phyloP scores from a whole-genome alignment of 2,329 filamentous ascomycete genomes.

The Orbilia brochopaga region DNA sequence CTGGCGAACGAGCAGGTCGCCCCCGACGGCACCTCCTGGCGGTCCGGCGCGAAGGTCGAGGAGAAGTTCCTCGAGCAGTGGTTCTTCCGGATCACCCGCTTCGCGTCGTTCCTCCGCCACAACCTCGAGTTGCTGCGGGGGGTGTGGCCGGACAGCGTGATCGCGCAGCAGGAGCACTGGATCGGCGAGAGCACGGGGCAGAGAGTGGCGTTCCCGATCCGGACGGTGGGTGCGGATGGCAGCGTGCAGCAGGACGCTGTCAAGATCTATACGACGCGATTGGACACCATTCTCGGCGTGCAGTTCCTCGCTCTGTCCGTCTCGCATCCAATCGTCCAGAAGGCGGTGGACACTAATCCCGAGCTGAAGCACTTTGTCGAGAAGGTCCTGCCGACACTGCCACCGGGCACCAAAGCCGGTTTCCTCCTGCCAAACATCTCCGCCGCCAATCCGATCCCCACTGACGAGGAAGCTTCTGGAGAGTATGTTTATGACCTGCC shows the following conservation, averaged over 20 bases:
- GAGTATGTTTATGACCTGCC: slow-evolving; percentile 65
- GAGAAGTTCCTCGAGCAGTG: slow-evolving; percentile 81
- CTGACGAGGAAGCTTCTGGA: slow-evolving; percentile 6
- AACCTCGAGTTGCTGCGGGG: slow-evolving; percentile 72
- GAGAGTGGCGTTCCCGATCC: slow-evolving; percentile 70
- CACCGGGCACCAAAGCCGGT: slow-evolving; percentile 63
- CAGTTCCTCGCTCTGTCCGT: slow-evolving; percentile 82
- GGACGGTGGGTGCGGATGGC: slow-evolving; percentile 54
- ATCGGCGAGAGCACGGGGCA: slow-evolving; percentile 78
- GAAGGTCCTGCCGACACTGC: slow-evolving; percentile 62
- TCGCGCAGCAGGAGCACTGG: slow-evolving; percentile 87
- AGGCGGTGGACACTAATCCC: slow-evolving; percentile 66
- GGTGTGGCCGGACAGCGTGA: slow-evolving; percentile 80
- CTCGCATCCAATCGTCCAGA: slow-evolving; percentile 71
- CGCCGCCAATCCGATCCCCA: slow-evolving; percentile 40
- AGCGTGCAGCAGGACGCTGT: slow-evolving; percentile 61
- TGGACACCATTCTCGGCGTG: slow-evolving; percentile 84
- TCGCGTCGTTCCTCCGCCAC: slow-evolving; percentile 72
- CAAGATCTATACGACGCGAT: slow-evolving; percentile 79
- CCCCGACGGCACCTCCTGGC: slow-evolving; percentile 81
- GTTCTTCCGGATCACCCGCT: slow-evolving; percentile 85
- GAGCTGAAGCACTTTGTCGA: slow-evolving; percentile 73
- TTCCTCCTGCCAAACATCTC: slow-evolving; percentile 51
- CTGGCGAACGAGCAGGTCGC: slow-evolving; percentile 95
- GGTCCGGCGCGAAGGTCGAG: slow-evolving; percentile 83